Evolutionary conservation across 352 stramenopile species (phyloP).

Genomic region (Pythium aphanidermatum): DNA sequence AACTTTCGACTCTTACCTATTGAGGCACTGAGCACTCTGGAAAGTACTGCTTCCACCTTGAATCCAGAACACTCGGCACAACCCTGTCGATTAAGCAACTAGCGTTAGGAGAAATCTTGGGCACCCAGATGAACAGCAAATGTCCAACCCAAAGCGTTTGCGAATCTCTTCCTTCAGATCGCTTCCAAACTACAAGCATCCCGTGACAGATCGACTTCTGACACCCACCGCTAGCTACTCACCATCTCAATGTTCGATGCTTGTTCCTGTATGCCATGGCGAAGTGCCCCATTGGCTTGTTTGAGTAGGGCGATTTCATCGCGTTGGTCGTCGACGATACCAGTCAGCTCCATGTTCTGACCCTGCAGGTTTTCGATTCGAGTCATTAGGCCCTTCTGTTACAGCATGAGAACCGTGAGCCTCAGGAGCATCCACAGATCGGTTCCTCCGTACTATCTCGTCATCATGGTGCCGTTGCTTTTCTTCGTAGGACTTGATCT

Average conservation of each 20-base stretch:
- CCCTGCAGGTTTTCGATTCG: constrained; percentile 20
- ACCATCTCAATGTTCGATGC: constrained; percentile 31
- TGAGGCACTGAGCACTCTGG: constrained; percentile 13
- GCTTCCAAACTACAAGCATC: constrained; percentile 36
- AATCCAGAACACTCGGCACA: constrained; percentile 41
- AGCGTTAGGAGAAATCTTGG: not conserved
- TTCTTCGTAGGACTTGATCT: constrained; percentile 27
- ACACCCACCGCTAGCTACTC: not conserved
- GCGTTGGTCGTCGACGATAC: constrained; percentile 10
- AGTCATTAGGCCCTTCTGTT: constrained; percentile 18
- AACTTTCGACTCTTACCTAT: too few relatives aligned
- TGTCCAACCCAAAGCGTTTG: constrained; percentile 53
- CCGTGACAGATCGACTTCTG: too few relatives aligned
- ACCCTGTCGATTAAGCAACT: constrained; percentile 23
- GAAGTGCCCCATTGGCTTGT: constrained; percentile 19
- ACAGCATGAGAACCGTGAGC: not conserved
- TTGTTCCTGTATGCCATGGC: constrained; percentile 17
- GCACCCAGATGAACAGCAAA: too few relatives aligned
- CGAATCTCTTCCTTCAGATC: constrained; percentile 45
- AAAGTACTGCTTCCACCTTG: constrained; percentile 53
- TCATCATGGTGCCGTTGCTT: constrained; percentile 23
- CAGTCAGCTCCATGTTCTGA: constrained; percentile 22
- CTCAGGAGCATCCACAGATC: not conserved
- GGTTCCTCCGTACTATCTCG: constrained; percentile 26
- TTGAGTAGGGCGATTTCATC: constrained; percentile 21